Percentiles rank a stretch among this genome's conserved stretches.
phyloP scores from a whole-genome alignment of 805 yeast species.

The Candida wancherniae region DNA sequence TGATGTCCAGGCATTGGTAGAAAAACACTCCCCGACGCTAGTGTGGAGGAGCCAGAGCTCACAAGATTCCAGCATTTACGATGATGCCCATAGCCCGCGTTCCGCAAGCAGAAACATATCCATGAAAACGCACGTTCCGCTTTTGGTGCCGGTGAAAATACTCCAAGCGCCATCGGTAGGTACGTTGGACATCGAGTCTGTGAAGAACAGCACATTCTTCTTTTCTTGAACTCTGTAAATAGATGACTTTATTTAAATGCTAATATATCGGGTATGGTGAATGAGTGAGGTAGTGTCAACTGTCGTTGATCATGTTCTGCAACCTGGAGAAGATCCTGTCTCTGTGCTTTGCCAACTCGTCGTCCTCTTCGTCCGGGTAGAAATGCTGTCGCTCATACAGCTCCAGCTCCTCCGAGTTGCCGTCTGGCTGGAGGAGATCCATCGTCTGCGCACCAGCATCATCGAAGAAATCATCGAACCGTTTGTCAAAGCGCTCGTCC shows the following conservation, averaged over 20 bases:
- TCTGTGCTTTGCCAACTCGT: slow-evolving; percentile 58
- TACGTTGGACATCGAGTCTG: slow-evolving; percentile 26
- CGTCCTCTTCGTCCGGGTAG: slow-evolving; percentile 52
- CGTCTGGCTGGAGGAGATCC: slow-evolving; percentile 17
- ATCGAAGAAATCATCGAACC: slow-evolving; percentile 21
- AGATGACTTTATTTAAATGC: too few relatives aligned
- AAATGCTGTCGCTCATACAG: slow-evolving; percentile 45
- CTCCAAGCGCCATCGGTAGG: slow-evolving; percentile 29
- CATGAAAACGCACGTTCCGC: slow-evolving; percentile 17
- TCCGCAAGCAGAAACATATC: slow-evolving; percentile 1
- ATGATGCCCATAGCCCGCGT: neutral
- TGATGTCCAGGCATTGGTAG: slow-evolving; percentile 14
- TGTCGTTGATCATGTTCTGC: slow-evolving; percentile 50
- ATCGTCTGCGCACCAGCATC: slow-evolving; percentile 33
- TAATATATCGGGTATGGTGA: neutral
- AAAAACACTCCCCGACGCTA: slow-evolving; percentile 21
- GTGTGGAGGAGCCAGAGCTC: slow-evolving; percentile 11
- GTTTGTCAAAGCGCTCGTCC: slow-evolving; percentile 14
- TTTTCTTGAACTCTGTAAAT: slow-evolving; percentile 29
- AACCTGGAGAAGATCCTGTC: slow-evolving; percentile 57
- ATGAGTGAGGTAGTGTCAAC: neutral
- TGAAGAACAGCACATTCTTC: slow-evolving; percentile 31
- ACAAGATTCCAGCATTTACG: slow-evolving; percentile 5
- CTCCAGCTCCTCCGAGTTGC: slow-evolving; percentile 7
- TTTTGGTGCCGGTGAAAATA: slow-evolving; percentile 29